phyloP scores from a whole-genome alignment of 2,329 filamentous ascomycete species.

The Pseudogymnoascus sp. region DNA sequence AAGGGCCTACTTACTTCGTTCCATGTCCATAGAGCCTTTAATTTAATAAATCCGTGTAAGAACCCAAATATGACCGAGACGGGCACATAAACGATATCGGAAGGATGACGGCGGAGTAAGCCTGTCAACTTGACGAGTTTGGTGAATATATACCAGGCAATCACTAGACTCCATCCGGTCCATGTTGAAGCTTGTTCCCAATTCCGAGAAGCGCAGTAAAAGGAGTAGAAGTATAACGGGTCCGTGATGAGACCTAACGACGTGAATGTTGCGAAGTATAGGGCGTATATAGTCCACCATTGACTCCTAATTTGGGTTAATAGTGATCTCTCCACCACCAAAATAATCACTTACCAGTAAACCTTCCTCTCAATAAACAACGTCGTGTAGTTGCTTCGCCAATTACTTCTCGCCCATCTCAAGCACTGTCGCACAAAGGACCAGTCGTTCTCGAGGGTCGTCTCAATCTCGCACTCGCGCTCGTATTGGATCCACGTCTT shows the following conservation, averaged over 20 bases:
- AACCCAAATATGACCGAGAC: constrained; percentile 88
- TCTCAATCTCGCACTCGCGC: constrained; percentile 81
- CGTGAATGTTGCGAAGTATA: constrained; percentile 86
- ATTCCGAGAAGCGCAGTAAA: constrained; percentile 57
- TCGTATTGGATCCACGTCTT: constrained; percentile 95
- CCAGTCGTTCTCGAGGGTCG: constrained; percentile 78
- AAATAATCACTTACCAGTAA: constrained; percentile 61
- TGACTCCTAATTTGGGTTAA: constrained; percentile 56
- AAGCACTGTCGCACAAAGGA: constrained; percentile 92
- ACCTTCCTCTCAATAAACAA: constrained; percentile 76
- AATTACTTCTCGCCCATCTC: constrained; percentile 94
- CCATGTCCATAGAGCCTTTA: constrained; percentile 76
- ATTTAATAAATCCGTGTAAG: constrained; percentile 85
- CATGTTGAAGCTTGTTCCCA: constrained; percentile 44
- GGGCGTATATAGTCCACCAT: constrained; percentile 86
- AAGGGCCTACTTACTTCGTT: constrained; percentile 56
- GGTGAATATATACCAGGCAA: constrained; percentile 74
- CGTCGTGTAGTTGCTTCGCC: constrained; percentile 92
- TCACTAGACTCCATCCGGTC: constrained; percentile 16
- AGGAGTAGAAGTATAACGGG: constrained; percentile 59
- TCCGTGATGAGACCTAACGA: constrained; percentile 78
- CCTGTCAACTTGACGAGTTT: constrained; percentile 88
- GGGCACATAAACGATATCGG: constrained; percentile 70
- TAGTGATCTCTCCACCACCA: constrained; percentile 10
- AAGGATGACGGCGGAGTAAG: constrained; percentile 75